These are phyloP conservation scores for Botrytis medusae DNA, from an alignment of 2,329 filamentous ascomycete species.

Conservation along the genomic window DNA sequence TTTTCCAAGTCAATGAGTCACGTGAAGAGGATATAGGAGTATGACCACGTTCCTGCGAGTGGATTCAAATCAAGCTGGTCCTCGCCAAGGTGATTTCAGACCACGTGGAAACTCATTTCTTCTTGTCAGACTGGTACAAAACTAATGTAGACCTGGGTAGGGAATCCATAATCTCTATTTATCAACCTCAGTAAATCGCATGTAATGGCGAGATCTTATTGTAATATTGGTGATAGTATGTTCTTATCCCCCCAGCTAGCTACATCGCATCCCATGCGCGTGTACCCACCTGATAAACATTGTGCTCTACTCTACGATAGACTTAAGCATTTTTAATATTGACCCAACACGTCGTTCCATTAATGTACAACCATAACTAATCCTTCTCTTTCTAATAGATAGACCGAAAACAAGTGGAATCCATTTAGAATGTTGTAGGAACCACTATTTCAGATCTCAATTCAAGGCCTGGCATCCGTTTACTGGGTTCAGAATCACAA, in stretches of 20 bases:
- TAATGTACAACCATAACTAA: fast-evolving
- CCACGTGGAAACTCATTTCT: not conserved
- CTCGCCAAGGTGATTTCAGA: not conserved
- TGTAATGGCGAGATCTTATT: not conserved
- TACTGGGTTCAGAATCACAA: no score
- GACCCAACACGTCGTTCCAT: not conserved
- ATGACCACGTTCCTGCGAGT: not conserved
- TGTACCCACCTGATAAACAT: no score
- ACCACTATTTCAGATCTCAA: no score
- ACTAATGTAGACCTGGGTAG: no score
- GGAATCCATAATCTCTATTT: no score
- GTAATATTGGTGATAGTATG: not conserved
- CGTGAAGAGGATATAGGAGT: not conserved
- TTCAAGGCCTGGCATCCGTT: no score
- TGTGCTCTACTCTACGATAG: not conserved
- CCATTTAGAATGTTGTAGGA: not conserved
- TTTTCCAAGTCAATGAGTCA: not conserved
- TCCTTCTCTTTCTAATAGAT: fast-evolving
- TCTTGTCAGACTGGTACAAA: fast-evolving
- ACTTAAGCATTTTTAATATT: not conserved
- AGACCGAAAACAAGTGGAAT: fast-evolving
- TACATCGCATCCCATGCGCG: not conserved
- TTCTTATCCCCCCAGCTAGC: fast-evolving
- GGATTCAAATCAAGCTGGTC: not conserved
- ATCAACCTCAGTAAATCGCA: fast-evolving